Percentiles rank a stretch among this genome's conserved stretches.
These are phyloP conservation scores for Entrophospora sp. DNA, from an alignment of 192 early-diverging fungal species.

Conservation along the genomic window DNA sequence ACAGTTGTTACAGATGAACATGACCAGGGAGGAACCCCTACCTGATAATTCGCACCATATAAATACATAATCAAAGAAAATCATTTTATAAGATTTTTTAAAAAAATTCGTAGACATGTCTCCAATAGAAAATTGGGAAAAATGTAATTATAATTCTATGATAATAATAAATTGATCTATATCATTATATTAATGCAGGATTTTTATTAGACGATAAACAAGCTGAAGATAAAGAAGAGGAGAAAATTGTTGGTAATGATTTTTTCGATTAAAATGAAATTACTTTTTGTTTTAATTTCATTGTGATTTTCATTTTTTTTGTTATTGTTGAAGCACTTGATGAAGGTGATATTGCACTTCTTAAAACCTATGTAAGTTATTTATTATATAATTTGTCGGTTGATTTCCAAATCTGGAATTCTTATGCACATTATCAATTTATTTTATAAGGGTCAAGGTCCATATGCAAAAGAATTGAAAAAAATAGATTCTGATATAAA, in stretches of 20 bases:
- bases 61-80: too few species aligned
- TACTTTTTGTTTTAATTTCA: too few species aligned
- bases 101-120: too few species aligned
- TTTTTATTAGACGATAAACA: conserved; percentile 61
- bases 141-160: conserved; percentile 70
- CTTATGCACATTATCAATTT: too few species aligned
- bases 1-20: too few species aligned
- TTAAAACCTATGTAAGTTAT: conserved; percentile 83
- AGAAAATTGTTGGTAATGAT: conserved; percentile 84
- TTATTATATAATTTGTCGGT: too few species aligned
- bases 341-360: conserved; percentile 82
- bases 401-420: too few species aligned
- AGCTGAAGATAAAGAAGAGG: conserved; percentile 65
- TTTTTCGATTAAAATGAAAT: too few species aligned
- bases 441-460: conserved; percentile 79
- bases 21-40: too few species aligned
- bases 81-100: too few species aligned
- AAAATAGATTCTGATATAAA: conserved; percentile 91
- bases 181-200: not conserved
- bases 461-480: conserved; percentile 94
- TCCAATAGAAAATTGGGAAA: conserved; percentile 96
- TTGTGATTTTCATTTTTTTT: too few species aligned
- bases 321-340: conserved; percentile 54
- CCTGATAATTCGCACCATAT: too few species aligned
- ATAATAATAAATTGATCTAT: not conserved